phyloP scores from a whole-genome alignment of 2,329 filamentous ascomycete genomes.

The Eurotiales sp. region DNA sequence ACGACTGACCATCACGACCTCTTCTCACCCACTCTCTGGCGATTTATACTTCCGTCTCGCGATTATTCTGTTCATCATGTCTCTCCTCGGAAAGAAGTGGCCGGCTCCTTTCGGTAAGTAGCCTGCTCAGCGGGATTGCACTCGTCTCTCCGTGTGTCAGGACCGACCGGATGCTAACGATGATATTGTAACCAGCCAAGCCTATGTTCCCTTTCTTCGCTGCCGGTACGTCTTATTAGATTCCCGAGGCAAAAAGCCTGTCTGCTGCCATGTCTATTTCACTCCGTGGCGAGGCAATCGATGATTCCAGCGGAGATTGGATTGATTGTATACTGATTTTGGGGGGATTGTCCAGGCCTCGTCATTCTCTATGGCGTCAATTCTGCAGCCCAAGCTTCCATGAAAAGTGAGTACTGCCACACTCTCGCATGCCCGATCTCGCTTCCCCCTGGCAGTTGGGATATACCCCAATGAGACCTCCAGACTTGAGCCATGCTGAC shows the following conservation, averaged over 20 bases:
- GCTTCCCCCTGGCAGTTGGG: background rate
- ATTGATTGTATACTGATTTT: slow-evolving; percentile 28
- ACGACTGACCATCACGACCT: slow-evolving; percentile 27
- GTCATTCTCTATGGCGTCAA: slow-evolving; percentile 91
- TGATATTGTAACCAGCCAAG: slow-evolving; percentile 58
- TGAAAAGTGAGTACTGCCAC: slow-evolving; percentile 64
- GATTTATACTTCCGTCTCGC: slow-evolving; percentile 22
- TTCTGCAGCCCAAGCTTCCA: slow-evolving; percentile 71
- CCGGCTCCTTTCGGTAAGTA: slow-evolving; percentile 71
- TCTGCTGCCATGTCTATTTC: background rate
- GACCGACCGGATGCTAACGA: slow-evolving; percentile 28
- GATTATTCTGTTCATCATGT: slow-evolving; percentile 50
- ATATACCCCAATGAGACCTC: background rate
- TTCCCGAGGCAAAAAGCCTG: background rate
- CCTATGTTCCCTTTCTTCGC: slow-evolving; percentile 91
- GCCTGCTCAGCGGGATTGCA: too few species aligned
- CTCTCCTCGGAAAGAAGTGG: slow-evolving; percentile 82
- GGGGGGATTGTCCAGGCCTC: slow-evolving; percentile 49
- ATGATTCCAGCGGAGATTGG: too few species aligned
- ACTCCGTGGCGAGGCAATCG: background rate
- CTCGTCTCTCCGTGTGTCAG: background rate
- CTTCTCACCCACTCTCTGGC: slow-evolving; percentile 17
- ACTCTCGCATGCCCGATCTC: background rate
- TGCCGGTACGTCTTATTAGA: slow-evolving; percentile 67
- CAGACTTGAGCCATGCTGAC: background rate